Percentiles rank a stretch among this genome's conserved stretches.
Conservation (phyloP, 2,329 filamentous ascomycete genomes). For the Graphilbum fragrans region DNA sequence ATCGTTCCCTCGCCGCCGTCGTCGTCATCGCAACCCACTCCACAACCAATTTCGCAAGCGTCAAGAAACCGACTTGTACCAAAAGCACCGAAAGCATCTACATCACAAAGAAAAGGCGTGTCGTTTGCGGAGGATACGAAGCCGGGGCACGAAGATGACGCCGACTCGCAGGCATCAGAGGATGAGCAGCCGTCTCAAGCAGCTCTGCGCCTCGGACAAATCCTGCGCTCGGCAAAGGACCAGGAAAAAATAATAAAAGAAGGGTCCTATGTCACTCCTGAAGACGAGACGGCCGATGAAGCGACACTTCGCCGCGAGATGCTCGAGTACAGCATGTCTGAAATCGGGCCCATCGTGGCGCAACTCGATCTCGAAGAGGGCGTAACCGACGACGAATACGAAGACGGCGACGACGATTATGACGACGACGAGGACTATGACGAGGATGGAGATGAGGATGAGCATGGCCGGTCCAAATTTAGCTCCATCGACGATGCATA, state of each 20-base stretch:
- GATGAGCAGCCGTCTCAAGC: constrained; percentile 21
- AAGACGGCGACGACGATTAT: constrained; percentile 27
- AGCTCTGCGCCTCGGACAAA: constrained; percentile 38
- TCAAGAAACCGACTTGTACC: background rate
- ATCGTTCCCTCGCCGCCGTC: background rate
- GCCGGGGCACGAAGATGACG: constrained; percentile 19
- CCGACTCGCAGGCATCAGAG: constrained; percentile 6
- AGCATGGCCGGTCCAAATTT: constrained; percentile 61
- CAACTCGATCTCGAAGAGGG: constrained; percentile 75
- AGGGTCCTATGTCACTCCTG: constrained; percentile 47
- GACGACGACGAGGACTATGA: constrained; percentile 27
- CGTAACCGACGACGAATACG: constrained; percentile 40
- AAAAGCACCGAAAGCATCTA: background rate
- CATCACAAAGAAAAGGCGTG: constrained; percentile 42
- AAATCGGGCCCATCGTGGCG: constrained; percentile 84
- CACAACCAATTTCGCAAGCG: no score
- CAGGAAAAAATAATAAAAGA: constrained; percentile 35
- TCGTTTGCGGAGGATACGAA: constrained; percentile 53
- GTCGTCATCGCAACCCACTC: background rate
- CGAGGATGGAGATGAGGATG: constrained; percentile 41
- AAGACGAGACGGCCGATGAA: constrained; percentile 69
- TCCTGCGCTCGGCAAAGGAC: constrained; percentile 44
- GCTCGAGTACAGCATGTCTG: constrained; percentile 78
- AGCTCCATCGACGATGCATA: constrained; percentile 63
- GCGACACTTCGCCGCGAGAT: constrained; percentile 73